Evolutionary conservation across 805 yeast species (phyloP), one percentile per base, ranked within the genome.

Genomic region (Ogataea methanolica): DNA sequence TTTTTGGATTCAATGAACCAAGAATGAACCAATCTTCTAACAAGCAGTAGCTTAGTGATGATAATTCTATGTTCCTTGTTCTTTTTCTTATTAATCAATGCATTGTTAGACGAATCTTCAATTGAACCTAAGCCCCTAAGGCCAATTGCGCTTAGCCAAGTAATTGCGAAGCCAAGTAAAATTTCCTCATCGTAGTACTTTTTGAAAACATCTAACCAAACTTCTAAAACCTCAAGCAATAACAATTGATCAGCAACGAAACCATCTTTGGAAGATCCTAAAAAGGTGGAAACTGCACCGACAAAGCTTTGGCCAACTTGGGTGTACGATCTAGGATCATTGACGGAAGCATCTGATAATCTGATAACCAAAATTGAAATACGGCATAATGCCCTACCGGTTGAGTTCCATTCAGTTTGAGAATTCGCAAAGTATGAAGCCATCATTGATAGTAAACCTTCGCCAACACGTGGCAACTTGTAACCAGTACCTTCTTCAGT

Each of bases 381-480:
- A 43, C 90, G 75, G 55, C 88, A 83, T 37, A 82, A 65, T 0
- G 87, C 78, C 58, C 88, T 72, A 4, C 87, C 82, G 41, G 78
- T 70, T 35, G 80, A 72, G 60, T 71, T 79, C 89, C 90, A 83
- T 42, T 73, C 78, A 2, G 71, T 63, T 37, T 70, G 72, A 15
- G 81, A 82, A 35, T 72, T 70, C 12, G 68, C 58, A 54, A 82
- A 79, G 41, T 75, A 66, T 11, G 65, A 67, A 2, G 79, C 65
- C 59, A 80, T 69, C 52, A 73, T 68, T 21, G 68, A 59, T 36
- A 83, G 57, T 40, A 84, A 58, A 45, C 71, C 71, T 26, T 74
- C 63, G 6, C 89, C 89, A 49, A 81, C 67, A 2, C 60, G 57
- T 4, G 87, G 80, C 5, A 78, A 61, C 9, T 65, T 58, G 7